phyloP scores from a whole-genome alignment of 1,139 yeast genomes.

The Pichia sp. region DNA sequence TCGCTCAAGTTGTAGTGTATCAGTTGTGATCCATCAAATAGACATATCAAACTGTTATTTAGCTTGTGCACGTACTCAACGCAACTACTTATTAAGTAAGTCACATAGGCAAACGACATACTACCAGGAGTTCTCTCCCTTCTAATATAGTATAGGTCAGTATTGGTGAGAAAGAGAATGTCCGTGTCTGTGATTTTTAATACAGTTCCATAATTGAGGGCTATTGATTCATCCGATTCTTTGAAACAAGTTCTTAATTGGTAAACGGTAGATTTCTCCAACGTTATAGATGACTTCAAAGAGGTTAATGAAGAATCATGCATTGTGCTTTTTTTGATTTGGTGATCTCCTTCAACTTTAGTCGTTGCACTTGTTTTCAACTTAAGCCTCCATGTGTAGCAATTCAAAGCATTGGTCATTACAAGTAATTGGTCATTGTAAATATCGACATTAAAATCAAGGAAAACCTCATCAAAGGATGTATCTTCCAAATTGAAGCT shows the following conservation, averaged over 20 bases:
- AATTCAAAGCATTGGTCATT: conserved; percentile 30
- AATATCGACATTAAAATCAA: conserved; percentile 29
- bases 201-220: conserved; percentile 26
- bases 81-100: conserved; percentile 21
- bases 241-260: conserved; percentile 28
- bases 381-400: conserved; percentile 32
- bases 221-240: conserved; percentile 20
- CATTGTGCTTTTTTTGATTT: neutral
- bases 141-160: conserved; percentile 32
- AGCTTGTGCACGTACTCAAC: conserved; percentile 31
- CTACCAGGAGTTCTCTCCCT: conserved; percentile 21
- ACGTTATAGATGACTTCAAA: conserved; percentile 15
- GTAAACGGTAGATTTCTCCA: conserved; percentile 27
- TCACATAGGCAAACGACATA: conserved; percentile 19
- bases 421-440: conserved; percentile 29
- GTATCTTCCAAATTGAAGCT: conserved; percentile 31
- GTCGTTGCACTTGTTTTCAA: conserved; percentile 2
- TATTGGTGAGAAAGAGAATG: conserved; percentile 31
- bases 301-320: conserved; percentile 8
- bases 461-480: conserved; percentile 26
- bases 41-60: conserved; percentile 22
- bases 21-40: conserved; percentile 32
- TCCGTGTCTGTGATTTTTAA: conserved; percentile 28
- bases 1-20: conserved; percentile 29
- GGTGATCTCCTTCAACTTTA: conserved; percentile 8